A percentile compares a stretch with the other conserved stretches of the same genome.
Conservation (phyloP, 495 filamentous ascomycete species). For the Penicillium turbatum region DNA sequence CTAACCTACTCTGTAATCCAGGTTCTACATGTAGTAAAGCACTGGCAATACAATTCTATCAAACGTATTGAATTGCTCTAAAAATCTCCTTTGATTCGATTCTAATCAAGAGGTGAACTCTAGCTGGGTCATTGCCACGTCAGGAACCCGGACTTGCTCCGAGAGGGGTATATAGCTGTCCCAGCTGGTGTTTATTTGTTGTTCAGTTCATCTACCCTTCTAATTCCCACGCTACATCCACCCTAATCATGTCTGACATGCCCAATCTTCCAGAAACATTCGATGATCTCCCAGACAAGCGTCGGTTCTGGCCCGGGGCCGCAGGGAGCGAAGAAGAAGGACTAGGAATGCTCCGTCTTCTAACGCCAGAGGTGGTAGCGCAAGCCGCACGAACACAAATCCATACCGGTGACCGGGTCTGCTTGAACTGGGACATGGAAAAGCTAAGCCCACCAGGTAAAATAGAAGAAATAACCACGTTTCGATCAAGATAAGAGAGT, state of each 20-base stretch:
- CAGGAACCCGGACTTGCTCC: conserved; percentile 2
- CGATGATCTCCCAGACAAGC: conserved; percentile 49
- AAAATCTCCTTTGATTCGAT: too few relatives aligned
- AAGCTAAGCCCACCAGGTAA: conserved; percentile 45
- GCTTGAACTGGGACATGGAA: conserved; percentile 50
- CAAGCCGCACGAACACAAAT: conserved; percentile 45
- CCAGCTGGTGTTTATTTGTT: not conserved
- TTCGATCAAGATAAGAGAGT: not conserved
- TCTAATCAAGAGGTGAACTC: not conserved
- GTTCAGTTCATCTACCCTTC: not conserved
- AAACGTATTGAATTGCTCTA: too few relatives aligned
- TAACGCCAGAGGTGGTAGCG: conserved; percentile 47
- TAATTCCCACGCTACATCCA: not conserved
- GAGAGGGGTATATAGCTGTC: not conserved
- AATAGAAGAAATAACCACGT: not conserved
- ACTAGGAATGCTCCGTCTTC: conserved; percentile 49
- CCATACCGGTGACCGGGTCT: conserved; percentile 45
- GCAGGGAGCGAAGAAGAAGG: conserved; percentile 47
- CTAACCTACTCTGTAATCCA: too few relatives aligned
- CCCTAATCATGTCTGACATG: conserved; percentile 21
- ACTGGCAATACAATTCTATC: too few relatives aligned
- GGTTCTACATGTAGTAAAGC: too few relatives aligned
- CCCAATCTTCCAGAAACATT: conserved; percentile 34
- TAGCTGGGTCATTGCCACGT: conserved; percentile 3
- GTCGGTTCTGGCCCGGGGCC: conserved; percentile 44